A percentile compares a stretch with the other conserved stretches of the same genome.
Evolutionary conservation across 2,329 filamentous ascomycete species (phyloP).

Genomic region (Plectosphaerella cucumerina): DNA sequence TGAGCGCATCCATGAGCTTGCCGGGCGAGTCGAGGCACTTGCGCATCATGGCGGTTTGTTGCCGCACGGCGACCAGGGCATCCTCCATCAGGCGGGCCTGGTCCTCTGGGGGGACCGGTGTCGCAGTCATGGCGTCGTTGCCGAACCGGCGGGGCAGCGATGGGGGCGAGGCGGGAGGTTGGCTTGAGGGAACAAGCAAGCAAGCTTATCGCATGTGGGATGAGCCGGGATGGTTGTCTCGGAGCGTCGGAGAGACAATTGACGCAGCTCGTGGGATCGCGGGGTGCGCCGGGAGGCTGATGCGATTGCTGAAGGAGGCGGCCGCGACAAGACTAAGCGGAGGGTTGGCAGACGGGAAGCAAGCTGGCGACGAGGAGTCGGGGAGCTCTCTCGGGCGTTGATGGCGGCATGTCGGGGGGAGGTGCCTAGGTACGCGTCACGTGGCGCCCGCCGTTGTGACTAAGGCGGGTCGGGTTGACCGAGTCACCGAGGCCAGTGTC

Average conservation of each 20-base stretch:
- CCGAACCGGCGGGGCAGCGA: slow-evolving; percentile 13
- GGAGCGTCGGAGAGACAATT: background rate
- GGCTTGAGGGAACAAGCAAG: background rate
- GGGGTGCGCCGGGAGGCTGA: background rate
- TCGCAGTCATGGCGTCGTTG: slow-evolving; percentile 32
- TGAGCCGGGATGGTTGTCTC: background rate
- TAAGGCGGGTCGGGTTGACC: background rate
- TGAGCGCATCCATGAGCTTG: slow-evolving; percentile 99
- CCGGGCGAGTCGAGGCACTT: slow-evolving; percentile 95
- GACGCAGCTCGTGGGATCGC: background rate
- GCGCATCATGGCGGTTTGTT: slow-evolving; percentile 96
- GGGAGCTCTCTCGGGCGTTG: background rate
- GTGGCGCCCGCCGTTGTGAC: background rate
- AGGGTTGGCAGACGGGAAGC: background rate
- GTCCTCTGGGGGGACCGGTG: slow-evolving; percentile 67
- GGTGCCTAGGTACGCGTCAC: slow-evolving; percentile 1
- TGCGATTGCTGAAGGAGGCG: background rate
- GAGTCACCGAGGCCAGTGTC: background rate
- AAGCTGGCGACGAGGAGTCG: background rate
- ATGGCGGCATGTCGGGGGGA: background rate
- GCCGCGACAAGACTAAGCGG: background rate
- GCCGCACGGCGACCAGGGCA: slow-evolving; percentile 91
- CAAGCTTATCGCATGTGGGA: background rate
- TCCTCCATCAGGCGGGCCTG: slow-evolving; percentile 94
- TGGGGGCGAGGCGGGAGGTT: slow-evolving; percentile 1